Conservation (phyloP, 1,284 basidiomycete species). For the Sporisorium sorghi region DNA sequence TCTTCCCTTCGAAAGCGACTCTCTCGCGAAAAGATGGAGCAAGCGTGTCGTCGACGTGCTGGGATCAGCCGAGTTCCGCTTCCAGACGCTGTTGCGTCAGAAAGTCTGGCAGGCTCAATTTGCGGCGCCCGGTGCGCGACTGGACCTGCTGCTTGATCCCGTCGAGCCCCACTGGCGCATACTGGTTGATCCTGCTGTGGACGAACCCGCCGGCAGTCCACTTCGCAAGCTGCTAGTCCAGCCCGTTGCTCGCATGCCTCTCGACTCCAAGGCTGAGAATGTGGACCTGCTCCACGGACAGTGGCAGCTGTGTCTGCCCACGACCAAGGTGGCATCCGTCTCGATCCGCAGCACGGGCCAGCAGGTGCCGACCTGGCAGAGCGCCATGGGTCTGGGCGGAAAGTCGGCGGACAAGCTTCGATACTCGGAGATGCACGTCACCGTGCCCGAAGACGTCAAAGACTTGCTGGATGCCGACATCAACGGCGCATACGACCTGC, state of each 20-base stretch:
- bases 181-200: constrained; percentile 75
- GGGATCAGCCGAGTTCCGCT: constrained; percentile 67
- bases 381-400: constrained; percentile 81
- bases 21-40: constrained; percentile 78
- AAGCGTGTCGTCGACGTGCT: constrained; percentile 77
- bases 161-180: constrained; percentile 86
- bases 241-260: constrained; percentile 81
- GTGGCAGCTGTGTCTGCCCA: constrained; percentile 87
- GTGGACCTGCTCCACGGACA: constrained; percentile 76
- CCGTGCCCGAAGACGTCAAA: constrained; percentile 73
- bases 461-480: constrained; percentile 81
- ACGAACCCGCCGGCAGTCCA: constrained; percentile 82
- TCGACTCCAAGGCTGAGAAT: constrained; percentile 59
- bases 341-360: constrained; percentile 78
- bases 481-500: constrained; percentile 80
- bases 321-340: constrained; percentile 74
- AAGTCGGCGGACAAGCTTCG: constrained; percentile 78
- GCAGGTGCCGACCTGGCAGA: constrained; percentile 85
- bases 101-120: constrained; percentile 87
- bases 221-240: constrained; percentile 80
- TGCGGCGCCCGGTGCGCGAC: constrained; percentile 77
- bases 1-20: constrained; percentile 67
- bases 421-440: constrained; percentile 77
- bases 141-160: constrained; percentile 83
- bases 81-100: constrained; percentile 73